Conservation (phyloP, 2,329 filamentous ascomycete genomes). For the Pseudofabraea citricarpa region DNA sequence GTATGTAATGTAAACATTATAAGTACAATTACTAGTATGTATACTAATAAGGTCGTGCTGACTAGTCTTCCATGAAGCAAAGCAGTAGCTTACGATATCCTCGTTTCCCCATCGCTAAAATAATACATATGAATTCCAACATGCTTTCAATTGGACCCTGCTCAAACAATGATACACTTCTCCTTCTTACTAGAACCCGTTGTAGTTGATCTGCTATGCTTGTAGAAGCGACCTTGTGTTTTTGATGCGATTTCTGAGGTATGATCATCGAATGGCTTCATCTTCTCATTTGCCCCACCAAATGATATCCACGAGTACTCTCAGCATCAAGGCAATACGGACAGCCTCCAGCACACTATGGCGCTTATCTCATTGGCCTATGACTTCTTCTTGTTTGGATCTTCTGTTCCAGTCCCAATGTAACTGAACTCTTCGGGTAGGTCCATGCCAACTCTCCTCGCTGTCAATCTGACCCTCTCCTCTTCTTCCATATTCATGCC, state of each 20-base stretch:
- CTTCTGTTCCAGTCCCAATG: not conserved
- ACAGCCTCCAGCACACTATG: not conserved
- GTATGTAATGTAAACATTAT: too few species aligned
- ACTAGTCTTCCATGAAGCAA: too few species aligned
- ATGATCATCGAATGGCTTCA: not conserved
- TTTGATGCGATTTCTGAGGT: not conserved
- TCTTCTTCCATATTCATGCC: conserved; percentile 83
- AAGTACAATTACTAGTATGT: too few species aligned
- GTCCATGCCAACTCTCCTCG: conserved; percentile 85
- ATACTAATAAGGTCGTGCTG: too few species aligned
- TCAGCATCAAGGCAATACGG: too few species aligned
- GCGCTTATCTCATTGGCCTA: not conserved
- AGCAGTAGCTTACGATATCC: too few species aligned
- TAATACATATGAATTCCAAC: too few species aligned
- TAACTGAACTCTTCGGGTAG: conserved; percentile 59
- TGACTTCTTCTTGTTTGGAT: not conserved
- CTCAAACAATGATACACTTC: too few species aligned
- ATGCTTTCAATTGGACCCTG: too few species aligned
- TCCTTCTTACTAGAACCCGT: not conserved
- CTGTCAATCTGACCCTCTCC: conserved; percentile 78
- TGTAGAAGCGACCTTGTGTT: not conserved
- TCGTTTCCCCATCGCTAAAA: too few species aligned
- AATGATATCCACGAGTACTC: too few species aligned
- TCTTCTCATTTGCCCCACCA: too few species aligned
- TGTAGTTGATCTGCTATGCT: not conserved